Conservation (phyloP, 257 asterid genomes). For the Solanum chiquidenum region DNA sequence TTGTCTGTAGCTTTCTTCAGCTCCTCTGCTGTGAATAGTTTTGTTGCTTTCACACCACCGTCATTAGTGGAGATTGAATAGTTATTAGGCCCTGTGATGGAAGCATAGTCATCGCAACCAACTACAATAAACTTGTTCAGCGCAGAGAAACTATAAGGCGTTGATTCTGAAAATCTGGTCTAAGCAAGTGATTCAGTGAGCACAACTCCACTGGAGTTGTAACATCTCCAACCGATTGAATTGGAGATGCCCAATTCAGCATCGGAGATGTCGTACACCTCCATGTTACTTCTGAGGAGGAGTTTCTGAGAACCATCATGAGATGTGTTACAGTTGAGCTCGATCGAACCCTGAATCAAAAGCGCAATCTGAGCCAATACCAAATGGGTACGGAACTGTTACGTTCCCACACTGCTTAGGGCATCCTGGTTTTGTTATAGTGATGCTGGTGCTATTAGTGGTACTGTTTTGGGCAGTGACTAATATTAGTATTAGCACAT, state of each 20-base stretch:
- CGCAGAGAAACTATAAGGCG: neutral
- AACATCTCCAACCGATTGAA: slow-evolving; percentile 8
- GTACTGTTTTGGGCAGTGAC: neutral
- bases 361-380: slow-evolving; percentile 31
- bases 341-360: slow-evolving; percentile 8
- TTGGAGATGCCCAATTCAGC: too few species aligned
- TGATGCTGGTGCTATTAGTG: neutral
- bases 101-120: too few species aligned
- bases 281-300: neutral
- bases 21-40: neutral
- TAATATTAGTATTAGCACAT: neutral
- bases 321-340: slow-evolving; percentile 26
- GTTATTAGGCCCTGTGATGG: too few species aligned
- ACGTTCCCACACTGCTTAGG: slow-evolving; percentile 29
- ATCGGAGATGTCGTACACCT: too few species aligned
- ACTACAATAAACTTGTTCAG: too few species aligned
- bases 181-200: neutral
- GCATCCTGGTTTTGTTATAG: slow-evolving; percentile 17
- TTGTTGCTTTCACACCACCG: neutral
- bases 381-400: slow-evolving; percentile 37
- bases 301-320: neutral
- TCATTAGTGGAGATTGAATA: neutral
- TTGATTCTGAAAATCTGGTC: neutral
- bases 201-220: slow-evolving; percentile 15
- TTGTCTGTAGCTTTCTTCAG: neutral